Evolutionary conservation across 2,329 filamentous ascomycete species (phyloP).

Genomic region (Paecilomyces niveus): DNA sequence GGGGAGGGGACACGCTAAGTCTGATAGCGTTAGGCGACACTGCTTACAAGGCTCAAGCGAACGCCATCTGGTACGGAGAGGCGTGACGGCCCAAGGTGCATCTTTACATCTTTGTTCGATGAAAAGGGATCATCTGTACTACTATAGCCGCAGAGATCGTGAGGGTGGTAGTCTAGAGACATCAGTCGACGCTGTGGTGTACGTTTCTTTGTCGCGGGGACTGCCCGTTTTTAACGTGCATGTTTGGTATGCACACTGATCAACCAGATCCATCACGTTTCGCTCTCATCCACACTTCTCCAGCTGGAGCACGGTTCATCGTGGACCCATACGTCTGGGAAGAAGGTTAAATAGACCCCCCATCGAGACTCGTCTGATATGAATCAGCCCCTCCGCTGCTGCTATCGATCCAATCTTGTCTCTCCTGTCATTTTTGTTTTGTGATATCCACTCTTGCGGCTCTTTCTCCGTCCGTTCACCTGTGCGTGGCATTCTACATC

Average conservation of each 20-base stretch:
- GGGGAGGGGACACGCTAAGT: constrained; percentile 15
- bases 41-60: constrained; percentile 6
- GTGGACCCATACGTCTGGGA: not conserved
- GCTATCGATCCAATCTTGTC: not conserved
- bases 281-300: not conserved
- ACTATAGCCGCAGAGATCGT: not conserved
- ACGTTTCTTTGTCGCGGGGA: not conserved
- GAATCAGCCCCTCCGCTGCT: not conserved
- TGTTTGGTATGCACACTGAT: not conserved
- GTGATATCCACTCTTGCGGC: not conserved
- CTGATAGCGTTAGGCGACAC: constrained; percentile 3
- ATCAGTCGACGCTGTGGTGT: not conserved
- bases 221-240: not conserved
- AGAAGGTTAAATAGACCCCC: constrained; percentile 1
- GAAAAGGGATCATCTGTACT: not conserved
- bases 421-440: not conserved
- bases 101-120: not conserved
- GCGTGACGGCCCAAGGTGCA: not conserved
- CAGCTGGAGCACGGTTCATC: constrained; percentile 1
- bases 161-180: not conserved
- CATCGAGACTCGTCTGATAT: not conserved
- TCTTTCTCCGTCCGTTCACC: not conserved
- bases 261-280: not conserved
- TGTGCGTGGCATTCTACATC: not conserved
- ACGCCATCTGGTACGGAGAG: not conserved